These are phyloP conservation scores for Parathielavia hyrcaniae DNA, from an alignment of 495 filamentous ascomycete species.

Conservation along the genomic window DNA sequence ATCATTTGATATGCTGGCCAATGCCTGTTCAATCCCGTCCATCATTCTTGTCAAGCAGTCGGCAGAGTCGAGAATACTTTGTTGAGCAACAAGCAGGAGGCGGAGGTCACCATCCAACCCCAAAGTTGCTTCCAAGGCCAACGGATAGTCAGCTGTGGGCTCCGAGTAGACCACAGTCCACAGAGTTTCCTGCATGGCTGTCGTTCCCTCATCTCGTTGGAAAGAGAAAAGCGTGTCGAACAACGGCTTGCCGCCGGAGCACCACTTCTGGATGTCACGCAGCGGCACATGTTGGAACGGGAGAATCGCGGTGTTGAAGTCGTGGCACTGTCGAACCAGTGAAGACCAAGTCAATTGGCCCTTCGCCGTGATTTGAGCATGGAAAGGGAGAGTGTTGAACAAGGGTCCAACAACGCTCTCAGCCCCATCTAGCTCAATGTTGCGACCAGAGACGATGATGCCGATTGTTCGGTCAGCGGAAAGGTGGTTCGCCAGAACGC, in stretches of 20 bases:
- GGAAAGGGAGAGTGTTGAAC: slow-evolving; percentile 83
- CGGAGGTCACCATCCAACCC: slow-evolving; percentile 39
- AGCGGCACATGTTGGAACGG: slow-evolving; percentile 67
- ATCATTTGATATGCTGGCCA: slow-evolving; percentile 22
- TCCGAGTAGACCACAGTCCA: slow-evolving; percentile 52
- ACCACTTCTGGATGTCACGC: slow-evolving; percentile 67
- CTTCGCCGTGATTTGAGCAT: slow-evolving; percentile 27
- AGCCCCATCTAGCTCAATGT: slow-evolving; percentile 56
- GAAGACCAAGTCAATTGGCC: slow-evolving; percentile 43
- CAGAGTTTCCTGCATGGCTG: slow-evolving; percentile 21
- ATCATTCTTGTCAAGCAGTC: slow-evolving; percentile 34
- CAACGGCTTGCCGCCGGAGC: slow-evolving; percentile 49
- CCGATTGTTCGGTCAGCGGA: slow-evolving; percentile 47
- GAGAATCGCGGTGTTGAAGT: slow-evolving; percentile 53
- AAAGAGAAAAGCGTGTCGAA: slow-evolving; percentile 88
- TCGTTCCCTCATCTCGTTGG: slow-evolving; percentile 41
- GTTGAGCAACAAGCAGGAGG: slow-evolving; percentile 51
- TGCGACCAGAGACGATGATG: slow-evolving; percentile 63
- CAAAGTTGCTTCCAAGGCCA: slow-evolving; percentile 66
- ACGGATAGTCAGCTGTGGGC: slow-evolving; percentile 57
- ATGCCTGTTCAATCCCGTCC: slow-evolving; percentile 32
- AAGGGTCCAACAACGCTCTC: slow-evolving; percentile 74
- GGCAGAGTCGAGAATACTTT: slow-evolving; percentile 32
- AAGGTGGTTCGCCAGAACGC: slow-evolving; percentile 43
- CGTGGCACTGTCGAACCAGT: slow-evolving; percentile 51